Evolutionary conservation across 148 eudicot species (phyloP), one percentile per base, ranked within the genome.

Genomic region (Suaeda aralocaspica): DNA sequence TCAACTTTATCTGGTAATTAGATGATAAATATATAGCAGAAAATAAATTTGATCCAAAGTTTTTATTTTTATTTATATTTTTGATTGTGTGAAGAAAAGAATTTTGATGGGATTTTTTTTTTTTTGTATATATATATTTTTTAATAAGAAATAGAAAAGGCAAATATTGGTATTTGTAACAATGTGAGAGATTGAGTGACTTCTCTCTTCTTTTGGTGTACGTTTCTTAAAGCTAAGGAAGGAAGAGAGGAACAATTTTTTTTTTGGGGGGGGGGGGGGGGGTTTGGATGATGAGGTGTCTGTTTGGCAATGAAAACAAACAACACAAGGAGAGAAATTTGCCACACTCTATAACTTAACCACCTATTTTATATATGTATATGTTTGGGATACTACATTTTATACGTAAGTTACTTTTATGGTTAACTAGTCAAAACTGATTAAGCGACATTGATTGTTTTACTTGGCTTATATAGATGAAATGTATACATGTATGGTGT

Each of bases 211-310:
- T 52, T 63, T 69, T 56, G 74, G 65, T 76, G 74, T 70, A 65
- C 65, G 74, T 64, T 76, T 70, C 67, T 48, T 44, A 42, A 55
- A 45, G 51, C 14, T 41, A 70, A 6, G 9, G 49, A 70, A 73
- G 70, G 31, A 64, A 59, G n/a, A n/a, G n/a, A n/a, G n/a, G n/a
- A n/a, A n/a, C n/a, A n/a, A n/a, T n/a, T n/a, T n/a, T n/a, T n/a
- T n/a, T n/a, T n/a, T n/a, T n/a, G n/a, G n/a, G n/a, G n/a, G n/a
- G n/a, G n/a, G n/a, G n/a, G n/a, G n/a, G n/a, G n/a, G n/a, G n/a
- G n/a, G 19, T 31, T 42, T 50, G 44, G 66, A 14, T 64, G 74
- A 45, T 70, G 74, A 76, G 70, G 79, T 76, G 79, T 76, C 74
- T 64, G 24, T 31, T 53, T 34, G 61, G 29, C 50, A 62, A 59